Conservation (phyloP, 345 rosid species). For the Citrus mangshanensis region DNA sequence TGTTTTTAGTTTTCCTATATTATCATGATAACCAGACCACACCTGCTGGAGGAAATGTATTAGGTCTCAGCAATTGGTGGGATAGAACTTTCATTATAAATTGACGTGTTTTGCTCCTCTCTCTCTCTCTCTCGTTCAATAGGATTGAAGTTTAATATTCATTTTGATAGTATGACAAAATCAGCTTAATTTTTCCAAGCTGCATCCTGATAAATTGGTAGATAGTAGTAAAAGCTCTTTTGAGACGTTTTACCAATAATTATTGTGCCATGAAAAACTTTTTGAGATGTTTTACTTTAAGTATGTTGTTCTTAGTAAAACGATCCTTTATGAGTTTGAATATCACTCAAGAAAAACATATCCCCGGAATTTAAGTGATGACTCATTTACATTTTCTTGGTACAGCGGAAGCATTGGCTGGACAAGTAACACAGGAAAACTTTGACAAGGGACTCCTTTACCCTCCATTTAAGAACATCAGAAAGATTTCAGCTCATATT, state of each 20-base stretch:
- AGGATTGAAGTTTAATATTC: background rate
- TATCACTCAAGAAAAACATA: background rate
- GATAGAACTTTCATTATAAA: background rate
- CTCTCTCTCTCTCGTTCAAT: background rate
- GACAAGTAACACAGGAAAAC: slow-evolving; percentile 70
- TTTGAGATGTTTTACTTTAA: background rate
- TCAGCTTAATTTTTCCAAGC: background rate
- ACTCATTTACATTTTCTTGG: background rate
- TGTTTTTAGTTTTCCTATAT: background rate
- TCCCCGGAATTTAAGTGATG: background rate
- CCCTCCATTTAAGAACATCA: slow-evolving; percentile 82
- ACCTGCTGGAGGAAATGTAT: background rate
- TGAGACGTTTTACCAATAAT: background rate
- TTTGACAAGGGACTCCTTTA: slow-evolving; percentile 75
- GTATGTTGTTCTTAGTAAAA: background rate
- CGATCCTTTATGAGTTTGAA: background rate
- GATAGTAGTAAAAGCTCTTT: background rate
- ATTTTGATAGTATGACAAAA: background rate
- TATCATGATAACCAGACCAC: background rate
- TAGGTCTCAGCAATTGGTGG: background rate
- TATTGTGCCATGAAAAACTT: background rate
- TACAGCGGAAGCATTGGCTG: slow-evolving; percentile 90
- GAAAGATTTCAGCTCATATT: slow-evolving; percentile 90
- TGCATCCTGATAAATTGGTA: background rate
- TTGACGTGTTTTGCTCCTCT: background rate